Base-by-base conservation (phyloP, 1,284 basidiomycete genomes). In the Irpex sp. region DNA sequence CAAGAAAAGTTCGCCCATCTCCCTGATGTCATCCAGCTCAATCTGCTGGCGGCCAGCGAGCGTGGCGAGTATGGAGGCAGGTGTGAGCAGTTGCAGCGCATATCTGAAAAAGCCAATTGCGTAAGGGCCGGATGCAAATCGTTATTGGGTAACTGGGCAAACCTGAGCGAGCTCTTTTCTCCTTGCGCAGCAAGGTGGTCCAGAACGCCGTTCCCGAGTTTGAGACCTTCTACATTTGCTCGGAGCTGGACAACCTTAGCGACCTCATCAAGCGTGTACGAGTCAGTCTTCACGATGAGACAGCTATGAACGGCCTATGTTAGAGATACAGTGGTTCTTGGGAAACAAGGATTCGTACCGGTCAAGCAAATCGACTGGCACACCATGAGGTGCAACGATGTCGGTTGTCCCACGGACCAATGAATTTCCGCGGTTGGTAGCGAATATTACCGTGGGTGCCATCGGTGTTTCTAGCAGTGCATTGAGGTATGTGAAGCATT, bases 401-500 rank as follows among this genome's bases (percentile, higher is more conserved):
- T 98, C 97, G 1, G 86, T 87, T 8, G 97, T 98, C 2, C 97
- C 97, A 49, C 96, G 87, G 57, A 99, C 95, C 4, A 94, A 86
- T 15, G 92, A 87, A 69, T 94, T 90, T 3, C 97, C 97, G 37
- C 97, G 86, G 76, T 99, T 99, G 26, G 96, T 97, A 0, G 97
- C 97, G 62, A 98, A 84, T 69, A 99, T 93, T 56, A 99, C 97
- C 15, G 97, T 97, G 0, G 97, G 97, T 13, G 95, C 94, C 88
- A 99, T 95, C 15, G 94, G 91, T 1, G 94, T 96, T 77, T 99
- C 97, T 61, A 99, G 84, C 6, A 98, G 86, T 11, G 96, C 91
- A 78, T 99, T 99, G 59, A 99, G 85, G 79, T 97, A 99, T 7
- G 97, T 98, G 81, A 98, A 99, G 78, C 96, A 98, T 77, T 99